Conservation (phyloP, 2,329 filamentous ascomycete genomes). For the Monosporascus sp. region DNA sequence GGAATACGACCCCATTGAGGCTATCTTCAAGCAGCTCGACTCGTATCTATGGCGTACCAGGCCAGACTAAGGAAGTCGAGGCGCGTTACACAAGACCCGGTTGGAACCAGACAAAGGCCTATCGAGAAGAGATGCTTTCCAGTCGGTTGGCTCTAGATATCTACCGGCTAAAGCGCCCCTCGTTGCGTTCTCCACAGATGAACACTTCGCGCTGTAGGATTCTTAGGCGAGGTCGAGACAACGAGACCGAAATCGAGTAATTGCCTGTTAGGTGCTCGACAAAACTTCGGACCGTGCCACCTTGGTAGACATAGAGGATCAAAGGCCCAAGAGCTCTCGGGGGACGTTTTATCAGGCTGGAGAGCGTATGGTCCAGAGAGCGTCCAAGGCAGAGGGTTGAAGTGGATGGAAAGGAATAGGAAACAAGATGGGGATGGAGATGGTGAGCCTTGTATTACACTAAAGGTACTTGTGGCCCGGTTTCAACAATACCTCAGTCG, state of each 20-base stretch:
- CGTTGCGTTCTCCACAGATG: not conserved
- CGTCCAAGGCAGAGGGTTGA: not conserved
- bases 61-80: not conserved
- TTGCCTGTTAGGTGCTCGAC: not conserved
- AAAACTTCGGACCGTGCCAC: not conserved
- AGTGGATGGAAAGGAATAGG: not conserved
- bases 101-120: not conserved
- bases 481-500: not conserved
- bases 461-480: not conserved
- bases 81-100: not conserved
- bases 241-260: not conserved
- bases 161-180: not conserved
- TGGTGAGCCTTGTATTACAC: not conserved
- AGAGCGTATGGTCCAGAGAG: not conserved
- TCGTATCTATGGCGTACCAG: not conserved
- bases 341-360: not conserved
- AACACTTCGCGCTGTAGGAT: not conserved
- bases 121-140: not conserved
- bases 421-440: not conserved
- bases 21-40: not conserved
- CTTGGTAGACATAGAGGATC: not conserved
- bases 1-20: slow-evolving; percentile 52
- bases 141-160: not conserved
- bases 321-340: not conserved
- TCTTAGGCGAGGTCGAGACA: not conserved